Conservation (phyloP, 1,284 basidiomycete genomes). For the Ceratobasidium sp. region DNA sequence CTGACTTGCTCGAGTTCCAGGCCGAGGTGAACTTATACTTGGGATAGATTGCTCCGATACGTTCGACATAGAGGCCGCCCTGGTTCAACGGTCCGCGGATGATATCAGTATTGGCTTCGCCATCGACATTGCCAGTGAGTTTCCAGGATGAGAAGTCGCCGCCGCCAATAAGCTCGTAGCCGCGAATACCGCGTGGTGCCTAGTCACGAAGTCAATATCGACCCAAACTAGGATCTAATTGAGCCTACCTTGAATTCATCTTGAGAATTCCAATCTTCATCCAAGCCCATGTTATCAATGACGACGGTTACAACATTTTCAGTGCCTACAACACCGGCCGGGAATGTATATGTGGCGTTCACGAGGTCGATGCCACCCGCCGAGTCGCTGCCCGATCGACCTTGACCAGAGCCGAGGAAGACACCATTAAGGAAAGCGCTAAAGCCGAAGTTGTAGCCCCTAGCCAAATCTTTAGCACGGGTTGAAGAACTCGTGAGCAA, state of each 20-base stretch:
- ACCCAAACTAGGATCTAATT: conserved; percentile 40
- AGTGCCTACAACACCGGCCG: conserved; percentile 46
- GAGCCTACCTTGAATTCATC: conserved; percentile 45
- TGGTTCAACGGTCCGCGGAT: conserved; percentile 28
- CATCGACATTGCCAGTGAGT: conserved; percentile 31
- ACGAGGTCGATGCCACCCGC: conserved; percentile 43
- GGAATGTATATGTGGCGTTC: conserved; percentile 46
- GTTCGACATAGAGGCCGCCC: conserved; percentile 28
- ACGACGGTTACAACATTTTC: conserved; percentile 51
- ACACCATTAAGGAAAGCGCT: conserved; percentile 56
- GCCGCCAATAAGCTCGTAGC: conserved; percentile 40
- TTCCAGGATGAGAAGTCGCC: conserved; percentile 33
- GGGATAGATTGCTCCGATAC: conserved; percentile 23
- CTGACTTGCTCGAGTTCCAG: conserved; percentile 30
- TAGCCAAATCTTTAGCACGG: conserved; percentile 38
- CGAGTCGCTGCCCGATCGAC: conserved; percentile 43
- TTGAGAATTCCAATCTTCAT: conserved; percentile 44
- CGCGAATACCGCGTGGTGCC: conserved; percentile 46
- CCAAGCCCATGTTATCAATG: conserved; percentile 48
- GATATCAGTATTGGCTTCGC: conserved; percentile 24
- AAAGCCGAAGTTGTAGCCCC: conserved; percentile 56
- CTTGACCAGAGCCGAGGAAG: conserved; percentile 56
- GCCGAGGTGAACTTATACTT: conserved; percentile 18
- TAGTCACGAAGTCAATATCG: conserved; percentile 39
- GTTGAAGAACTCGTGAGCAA: not conserved